Percentiles rank a stretch among this genome's conserved stretches.
Evolutionary conservation across 2,329 filamentous ascomycete species (phyloP).

Genomic region (Cladophialophora immunda): DNA sequence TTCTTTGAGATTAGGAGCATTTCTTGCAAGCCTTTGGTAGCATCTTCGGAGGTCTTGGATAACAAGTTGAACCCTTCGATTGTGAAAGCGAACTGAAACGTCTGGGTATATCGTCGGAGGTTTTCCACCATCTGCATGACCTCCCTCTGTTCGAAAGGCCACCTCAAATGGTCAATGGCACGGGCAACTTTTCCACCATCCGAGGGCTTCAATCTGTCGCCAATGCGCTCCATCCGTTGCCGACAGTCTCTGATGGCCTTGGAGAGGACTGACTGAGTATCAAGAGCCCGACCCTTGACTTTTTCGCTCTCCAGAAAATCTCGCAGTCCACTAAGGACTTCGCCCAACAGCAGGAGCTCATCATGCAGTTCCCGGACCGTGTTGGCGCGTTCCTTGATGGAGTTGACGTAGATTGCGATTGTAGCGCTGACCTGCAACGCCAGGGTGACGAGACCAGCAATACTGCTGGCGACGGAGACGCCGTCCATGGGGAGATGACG

Average conservation of each 20-base stretch:
- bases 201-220: conserved; percentile 34
- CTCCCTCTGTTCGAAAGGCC: conserved; percentile 41
- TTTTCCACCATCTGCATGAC: conserved; percentile 37
- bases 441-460: conserved; percentile 39
- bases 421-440: conserved; percentile 32
- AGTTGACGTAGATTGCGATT: conserved; percentile 34
- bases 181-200: conserved; percentile 32
- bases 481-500: conserved; percentile 29
- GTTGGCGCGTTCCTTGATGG: conserved; percentile 38
- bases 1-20: conserved; percentile 34
- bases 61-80: conserved; percentile 38
- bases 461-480: conserved; percentile 37
- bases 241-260: conserved; percentile 37
- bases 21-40: conserved; percentile 33
- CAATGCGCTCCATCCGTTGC: conserved; percentile 38
- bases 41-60: conserved; percentile 34
- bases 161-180: conserved; percentile 37
- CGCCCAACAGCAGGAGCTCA: conserved; percentile 36
- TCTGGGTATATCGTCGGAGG: conserved; percentile 35
- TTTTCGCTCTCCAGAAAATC: conserved; percentile 36
- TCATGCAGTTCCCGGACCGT: conserved; percentile 38
- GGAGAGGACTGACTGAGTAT: conserved; percentile 35
- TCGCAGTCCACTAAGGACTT: conserved; percentile 36
- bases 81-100: conserved; percentile 39
- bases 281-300: conserved; percentile 29